A percentile compares a stretch with the other conserved stretches of the same genome.
Evolutionary conservation across 1,284 basidiomycete genomes (phyloP).

Genomic region (Pyrrhoderma lamaoense): DNA sequence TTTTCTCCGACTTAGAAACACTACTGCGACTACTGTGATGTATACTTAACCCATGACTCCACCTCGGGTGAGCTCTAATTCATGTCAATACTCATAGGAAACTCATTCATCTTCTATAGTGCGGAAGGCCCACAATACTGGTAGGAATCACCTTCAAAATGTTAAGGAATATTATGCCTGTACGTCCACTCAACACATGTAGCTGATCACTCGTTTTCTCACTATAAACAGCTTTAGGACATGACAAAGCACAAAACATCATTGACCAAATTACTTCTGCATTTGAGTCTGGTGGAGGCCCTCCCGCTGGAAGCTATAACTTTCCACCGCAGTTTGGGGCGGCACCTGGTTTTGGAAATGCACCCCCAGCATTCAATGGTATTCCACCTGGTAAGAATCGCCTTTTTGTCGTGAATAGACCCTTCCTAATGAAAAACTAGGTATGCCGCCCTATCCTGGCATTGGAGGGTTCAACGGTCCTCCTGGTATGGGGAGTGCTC

Average conservation of each 20-base stretch:
- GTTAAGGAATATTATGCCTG: constrained; percentile 97
- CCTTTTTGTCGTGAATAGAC: not conserved
- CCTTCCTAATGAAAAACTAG: constrained; percentile 17
- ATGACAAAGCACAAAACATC: constrained; percentile 93
- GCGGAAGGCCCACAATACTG: constrained; percentile 96
- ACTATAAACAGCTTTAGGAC: constrained; percentile 66
- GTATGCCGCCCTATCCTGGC: constrained; percentile 45
- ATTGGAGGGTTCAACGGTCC: constrained; percentile 34
- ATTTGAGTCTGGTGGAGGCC: constrained; percentile 80
- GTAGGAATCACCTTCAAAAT: constrained; percentile 93
- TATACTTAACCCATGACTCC: constrained; percentile 85
- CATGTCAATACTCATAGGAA: not conserved
- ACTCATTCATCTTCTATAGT: constrained; percentile 43
- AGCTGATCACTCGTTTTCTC: constrained; percentile 9
- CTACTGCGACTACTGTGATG: constrained; percentile 91
- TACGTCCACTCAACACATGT: constrained; percentile 34
- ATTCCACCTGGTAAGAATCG: constrained; percentile 24
- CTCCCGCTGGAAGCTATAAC: constrained; percentile 76
- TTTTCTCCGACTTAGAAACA: constrained; percentile 51
- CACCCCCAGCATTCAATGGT: constrained; percentile 27
- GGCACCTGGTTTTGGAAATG: constrained; percentile 42
- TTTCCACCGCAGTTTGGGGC: constrained; percentile 55
- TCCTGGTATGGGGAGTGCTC: constrained; percentile 22
- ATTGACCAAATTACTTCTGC: constrained; percentile 93
- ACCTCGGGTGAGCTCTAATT: constrained; percentile 54